phyloP scores from a whole-genome alignment of 2,329 filamentous ascomycete genomes.

The Ambrosiella beaveri region DNA sequence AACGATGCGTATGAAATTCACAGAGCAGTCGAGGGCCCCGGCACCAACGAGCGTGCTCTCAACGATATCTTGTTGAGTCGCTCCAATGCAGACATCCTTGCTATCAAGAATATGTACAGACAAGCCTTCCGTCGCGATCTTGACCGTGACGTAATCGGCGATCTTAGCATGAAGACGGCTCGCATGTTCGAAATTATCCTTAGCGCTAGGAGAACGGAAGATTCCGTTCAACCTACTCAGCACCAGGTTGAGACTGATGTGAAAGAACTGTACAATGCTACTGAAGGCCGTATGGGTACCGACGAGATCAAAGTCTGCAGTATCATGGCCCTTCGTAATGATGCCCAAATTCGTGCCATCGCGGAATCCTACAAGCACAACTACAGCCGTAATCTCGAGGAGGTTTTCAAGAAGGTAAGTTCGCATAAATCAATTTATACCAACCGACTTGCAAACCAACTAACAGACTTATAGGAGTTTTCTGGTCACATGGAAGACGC shows the following conservation, averaged over 20 bases:
- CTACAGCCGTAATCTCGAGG: constrained; percentile 53
- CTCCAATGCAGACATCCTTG: constrained; percentile 71
- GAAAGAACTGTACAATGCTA: constrained; percentile 58
- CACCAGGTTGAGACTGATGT: constrained; percentile 61
- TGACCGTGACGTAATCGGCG: constrained; percentile 54
- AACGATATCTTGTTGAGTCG: constrained; percentile 74
- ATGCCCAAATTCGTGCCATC: constrained; percentile 73
- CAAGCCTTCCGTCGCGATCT: constrained; percentile 48
- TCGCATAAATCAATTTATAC: not conserved
- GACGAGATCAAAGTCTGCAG: constrained; percentile 64
- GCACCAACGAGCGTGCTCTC: constrained; percentile 72
- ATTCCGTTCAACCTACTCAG: constrained; percentile 55
- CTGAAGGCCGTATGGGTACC: constrained; percentile 53
- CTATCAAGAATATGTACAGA: constrained; percentile 68
- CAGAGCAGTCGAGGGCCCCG: constrained; percentile 57
- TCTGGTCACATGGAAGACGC: constrained; percentile 84
- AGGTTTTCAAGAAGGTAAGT: constrained; percentile 52
- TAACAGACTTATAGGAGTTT: constrained; percentile 41
- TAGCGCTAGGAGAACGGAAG: constrained; percentile 56
- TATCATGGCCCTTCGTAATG: constrained; percentile 57
- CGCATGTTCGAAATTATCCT: constrained; percentile 72
- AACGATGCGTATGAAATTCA: constrained; percentile 57
- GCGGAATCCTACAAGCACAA: constrained; percentile 54
- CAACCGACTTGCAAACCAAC: not conserved
- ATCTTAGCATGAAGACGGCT: constrained; percentile 75